phyloP scores from a whole-genome alignment of 1,284 basidiomycete genomes.

The Irpex rosettiformis region DNA sequence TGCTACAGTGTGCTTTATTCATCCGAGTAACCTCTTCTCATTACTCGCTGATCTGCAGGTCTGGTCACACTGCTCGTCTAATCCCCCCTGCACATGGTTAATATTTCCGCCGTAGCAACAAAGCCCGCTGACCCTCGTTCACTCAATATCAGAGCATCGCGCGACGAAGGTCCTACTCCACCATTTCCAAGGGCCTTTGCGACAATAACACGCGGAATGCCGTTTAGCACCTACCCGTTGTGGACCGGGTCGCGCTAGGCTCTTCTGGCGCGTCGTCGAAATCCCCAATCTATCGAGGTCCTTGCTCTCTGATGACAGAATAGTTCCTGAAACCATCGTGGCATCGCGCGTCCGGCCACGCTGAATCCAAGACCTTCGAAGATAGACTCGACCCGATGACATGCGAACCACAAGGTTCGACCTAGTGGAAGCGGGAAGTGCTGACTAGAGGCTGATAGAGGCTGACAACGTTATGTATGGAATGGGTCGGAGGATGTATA shows the following conservation, averaged over 20 bases:
- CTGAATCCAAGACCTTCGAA: too few relatives aligned
- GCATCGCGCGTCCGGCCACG: too few relatives aligned
- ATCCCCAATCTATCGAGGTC: too few relatives aligned
- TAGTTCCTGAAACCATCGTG: neutral
- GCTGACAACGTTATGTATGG: too few relatives aligned
- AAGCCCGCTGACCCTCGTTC: neutral
- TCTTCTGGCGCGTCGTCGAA: too few relatives aligned
- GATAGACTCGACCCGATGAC: neutral
- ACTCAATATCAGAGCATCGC: neutral
- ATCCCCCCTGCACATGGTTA: neutral
- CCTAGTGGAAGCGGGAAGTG: too few relatives aligned
- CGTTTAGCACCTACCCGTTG: neutral
- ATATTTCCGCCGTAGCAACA: neutral
- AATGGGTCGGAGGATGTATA: too few relatives aligned
- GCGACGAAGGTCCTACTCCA: neutral
- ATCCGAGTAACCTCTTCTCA: too few relatives aligned
- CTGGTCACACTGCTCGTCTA: neutral
- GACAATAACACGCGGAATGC: neutral
- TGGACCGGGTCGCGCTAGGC: neutral
- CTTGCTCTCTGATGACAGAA: neutral
- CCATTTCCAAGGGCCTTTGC: neutral
- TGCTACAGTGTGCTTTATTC: neutral
- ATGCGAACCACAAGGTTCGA: neutral
- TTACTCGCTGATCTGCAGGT: neutral
- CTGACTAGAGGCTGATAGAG: too few relatives aligned